Base-by-base conservation (phyloP, 2,329 filamentous ascomycete genomes). In the Purpureocillium lavendulum region DNA sequence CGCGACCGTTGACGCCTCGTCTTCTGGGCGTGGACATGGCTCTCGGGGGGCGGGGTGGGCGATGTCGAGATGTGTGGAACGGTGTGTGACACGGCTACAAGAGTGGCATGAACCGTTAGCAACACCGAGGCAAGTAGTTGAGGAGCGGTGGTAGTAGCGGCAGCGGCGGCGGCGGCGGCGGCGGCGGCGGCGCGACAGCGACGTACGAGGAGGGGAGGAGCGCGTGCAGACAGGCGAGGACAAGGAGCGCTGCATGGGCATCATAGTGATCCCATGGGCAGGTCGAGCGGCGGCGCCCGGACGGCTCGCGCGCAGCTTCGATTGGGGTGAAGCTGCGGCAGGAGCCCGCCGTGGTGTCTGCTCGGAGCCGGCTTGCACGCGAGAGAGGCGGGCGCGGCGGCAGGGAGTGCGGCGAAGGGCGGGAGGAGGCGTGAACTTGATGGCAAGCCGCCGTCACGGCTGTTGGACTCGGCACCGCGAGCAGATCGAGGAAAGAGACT, bases 141-240 rank as follows among this genome's bases (percentile, higher is more conserved):
- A 11, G 7, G 40, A 30, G 32, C 32, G 29, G 30, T 17, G 15
- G 33, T 14, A 17, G 24, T 33, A 17, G 37, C 18, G 31, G 28
- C 36, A 45, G 43, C 32, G 30, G 36, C 26, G 24, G 30, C 17
- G 33, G 36, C 45, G 36, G 43, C 41, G 41, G 43, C 46, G 48
- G 36, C n/a, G 34, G 11, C 11, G 29, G 8, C 39, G 18, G 33
- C 17, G 21, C 17, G 36, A 33, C 29, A 14, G 31, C 30, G 14
- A 81, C 78, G 59, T 79, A 82, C 77, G 70, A 54, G 71, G 65
- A 60, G n/a, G n/a, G n/a, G 73, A 71, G 49, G 72, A 66, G 54
- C 70, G 67, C 49, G 70, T 66, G 63, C 70, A 70, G 61, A 76
- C 75, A 52, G 76, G 73, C 59, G 77, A 80, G 49, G 78, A 80